Percentiles rank a stretch among this genome's conserved stretches.
Conservation (phyloP, 495 filamentous ascomycete species). For the Xylaria scruposa region DNA sequence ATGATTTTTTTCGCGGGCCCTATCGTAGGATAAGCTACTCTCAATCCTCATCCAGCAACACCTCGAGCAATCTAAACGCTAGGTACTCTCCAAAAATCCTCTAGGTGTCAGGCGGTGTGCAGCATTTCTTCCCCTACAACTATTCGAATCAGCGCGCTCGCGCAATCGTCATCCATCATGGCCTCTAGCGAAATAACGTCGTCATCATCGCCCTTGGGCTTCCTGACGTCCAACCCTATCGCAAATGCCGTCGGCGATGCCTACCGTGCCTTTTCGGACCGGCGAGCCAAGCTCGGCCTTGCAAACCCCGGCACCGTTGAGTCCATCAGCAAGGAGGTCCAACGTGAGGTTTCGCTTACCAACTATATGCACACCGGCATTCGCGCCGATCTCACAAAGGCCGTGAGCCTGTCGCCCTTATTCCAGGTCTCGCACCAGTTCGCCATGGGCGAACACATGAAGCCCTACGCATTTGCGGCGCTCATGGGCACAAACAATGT, state of each 20-base stretch:
- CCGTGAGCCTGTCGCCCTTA: conserved; percentile 87
- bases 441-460: conserved; percentile 86
- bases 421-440: conserved; percentile 99
- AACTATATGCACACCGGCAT: conserved; percentile 96
- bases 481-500: conserved; percentile 93
- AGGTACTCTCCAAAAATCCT: not conserved
- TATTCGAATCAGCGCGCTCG: conserved; percentile 21
- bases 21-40: conserved; percentile 20
- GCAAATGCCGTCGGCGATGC: conserved; percentile 72
- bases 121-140: not conserved
- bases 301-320: conserved; percentile 92
- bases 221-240: conserved; percentile 76
- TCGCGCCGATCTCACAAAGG: conserved; percentile 93
- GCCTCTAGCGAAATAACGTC: conserved; percentile 45
- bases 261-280: conserved; percentile 82
- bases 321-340: conserved; percentile 87
- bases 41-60: conserved; percentile 20
- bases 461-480: conserved; percentile 92
- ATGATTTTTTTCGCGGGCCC: conserved; percentile 36
- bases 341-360: conserved; percentile 91
- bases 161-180: conserved; percentile 44
- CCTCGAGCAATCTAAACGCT: conserved; percentile 14
- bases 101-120: not conserved
- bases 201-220: conserved; percentile 65
- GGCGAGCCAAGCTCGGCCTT: conserved; percentile 84